Evolutionary conservation across 495 filamentous ascomycete genomes (phyloP), one percentile per base, ranked within the genome.

Genomic region (Friedmanniomyces endolithicus): DNA sequence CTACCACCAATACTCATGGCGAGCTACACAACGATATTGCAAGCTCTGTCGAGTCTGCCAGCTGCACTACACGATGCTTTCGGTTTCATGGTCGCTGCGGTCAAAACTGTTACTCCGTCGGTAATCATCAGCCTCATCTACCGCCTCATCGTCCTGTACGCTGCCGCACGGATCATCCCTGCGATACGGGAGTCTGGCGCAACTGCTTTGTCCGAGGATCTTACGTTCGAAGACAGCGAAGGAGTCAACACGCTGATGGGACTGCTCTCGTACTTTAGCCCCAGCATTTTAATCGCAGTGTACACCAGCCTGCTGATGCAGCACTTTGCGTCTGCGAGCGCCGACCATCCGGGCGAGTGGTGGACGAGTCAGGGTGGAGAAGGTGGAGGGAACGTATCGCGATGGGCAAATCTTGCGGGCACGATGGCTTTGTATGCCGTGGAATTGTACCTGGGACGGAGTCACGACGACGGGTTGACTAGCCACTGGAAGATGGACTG

Each of bases 221-320:
- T 31, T 3, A 82, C 87, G 12, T 73, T 94, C 24, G 87, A 95
- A 50, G 90, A 96, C 56, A 78, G 75, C 29, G 92, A 96, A 60
- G 86, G 79, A 0, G 87, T 88, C 41, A 83, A 83, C 57, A 82
- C 83, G 55, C 66, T 94, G 6, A 70, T 95, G 19, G 87, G 82
- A 6, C 75, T 94, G 43, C 74, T 96, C 31, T 88, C 84, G 66
- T 95, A 87, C 78, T 96, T 95, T 67, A 87, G 87, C 29, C 92
- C 92, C 0, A 87, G 81, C 29, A 94, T 98, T 48, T 76, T 98
- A 12, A 85, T 98, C 44, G 83, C 90, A 1, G 89, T 96, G 23
- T 98, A 98, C 65, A 98, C 92, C n/a, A 95, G 88, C 67, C 74
- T 98, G 14, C 67, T 98, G 27, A 84, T 98, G 76, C 90, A 96